Percentiles rank a stretch among this genome's conserved stretches.
Evolutionary conservation across 2,329 filamentous ascomycete species (phyloP).

Genomic region (Exophiala sp.): DNA sequence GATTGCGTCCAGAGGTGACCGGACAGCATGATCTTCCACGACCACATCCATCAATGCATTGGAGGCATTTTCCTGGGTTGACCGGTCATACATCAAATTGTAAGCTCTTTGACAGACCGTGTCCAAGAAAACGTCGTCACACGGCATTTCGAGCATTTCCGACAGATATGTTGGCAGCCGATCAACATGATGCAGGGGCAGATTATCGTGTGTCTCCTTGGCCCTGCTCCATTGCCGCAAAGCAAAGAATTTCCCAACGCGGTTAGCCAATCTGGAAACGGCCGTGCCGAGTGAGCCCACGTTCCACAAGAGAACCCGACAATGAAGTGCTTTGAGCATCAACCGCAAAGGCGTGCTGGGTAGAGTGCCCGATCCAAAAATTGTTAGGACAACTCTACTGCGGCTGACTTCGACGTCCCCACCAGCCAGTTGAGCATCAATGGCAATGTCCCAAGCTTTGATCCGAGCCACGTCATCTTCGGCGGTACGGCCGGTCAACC

Average conservation of each 20-base stretch:
- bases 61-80: constrained; percentile 61
- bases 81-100: constrained; percentile 83
- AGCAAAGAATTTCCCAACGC: constrained; percentile 69
- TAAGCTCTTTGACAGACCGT: constrained; percentile 79
- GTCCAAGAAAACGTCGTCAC: constrained; percentile 75
- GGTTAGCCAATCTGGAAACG: constrained; percentile 62
- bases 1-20: constrained; percentile 82
- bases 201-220: constrained; percentile 37
- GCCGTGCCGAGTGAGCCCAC: constrained; percentile 63
- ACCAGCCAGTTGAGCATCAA: constrained; percentile 88
- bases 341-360: constrained; percentile 77
- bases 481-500: constrained; percentile 73
- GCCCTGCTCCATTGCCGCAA: constrained; percentile 68
- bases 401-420: constrained; percentile 87
- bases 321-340: constrained; percentile 89
- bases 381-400: constrained; percentile 76
- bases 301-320: constrained; percentile 84
- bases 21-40: constrained; percentile 78
- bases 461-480: constrained; percentile 83
- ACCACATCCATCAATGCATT: constrained; percentile 77
- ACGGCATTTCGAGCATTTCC: constrained; percentile 71
- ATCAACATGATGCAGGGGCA: constrained; percentile 57
- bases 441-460: constrained; percentile 88
- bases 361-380: constrained; percentile 82
- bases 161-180: constrained; percentile 73